These are phyloP conservation scores for Coriolopsis trogii DNA, from an alignment of 1,284 basidiomycete species.

Conservation along the genomic window DNA sequence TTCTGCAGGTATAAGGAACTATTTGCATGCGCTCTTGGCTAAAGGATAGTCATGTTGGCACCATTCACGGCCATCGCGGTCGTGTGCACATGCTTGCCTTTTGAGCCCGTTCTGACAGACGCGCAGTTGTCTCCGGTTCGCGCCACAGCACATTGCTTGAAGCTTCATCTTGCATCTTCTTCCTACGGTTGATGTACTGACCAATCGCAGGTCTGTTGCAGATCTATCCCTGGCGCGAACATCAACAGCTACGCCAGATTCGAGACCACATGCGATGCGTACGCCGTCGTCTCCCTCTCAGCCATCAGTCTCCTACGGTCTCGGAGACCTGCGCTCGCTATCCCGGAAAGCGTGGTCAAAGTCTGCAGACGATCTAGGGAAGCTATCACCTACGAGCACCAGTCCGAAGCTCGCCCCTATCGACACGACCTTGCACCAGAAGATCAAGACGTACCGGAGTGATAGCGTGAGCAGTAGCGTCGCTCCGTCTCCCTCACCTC, in stretches of 20 bases:
- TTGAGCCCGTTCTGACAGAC: too few relatives aligned
- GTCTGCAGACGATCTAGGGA: slow-evolving; percentile 77
- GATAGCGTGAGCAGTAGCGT: slow-evolving; percentile 40
- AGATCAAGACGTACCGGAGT: slow-evolving; percentile 51
- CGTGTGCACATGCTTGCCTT: too few relatives aligned
- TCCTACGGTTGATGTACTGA: background rate
- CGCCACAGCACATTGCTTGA: background rate
- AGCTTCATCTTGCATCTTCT: background rate
- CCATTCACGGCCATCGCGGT: too few relatives aligned
- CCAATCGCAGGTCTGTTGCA: slow-evolving; percentile 62
- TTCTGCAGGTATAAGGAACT: too few relatives aligned
- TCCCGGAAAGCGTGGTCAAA: slow-evolving; percentile 75
- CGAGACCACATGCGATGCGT: slow-evolving; percentile 27
- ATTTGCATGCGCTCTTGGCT: too few relatives aligned
- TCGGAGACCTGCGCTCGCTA: slow-evolving; percentile 69
- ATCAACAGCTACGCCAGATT: slow-evolving; percentile 50
- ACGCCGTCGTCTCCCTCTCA: slow-evolving; percentile 44
- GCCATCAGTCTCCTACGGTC: slow-evolving; percentile 36
- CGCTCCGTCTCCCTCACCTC: slow-evolving; percentile 34
- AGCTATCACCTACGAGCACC: slow-evolving; percentile 44
- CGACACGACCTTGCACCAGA: slow-evolving; percentile 58
- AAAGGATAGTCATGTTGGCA: too few relatives aligned
- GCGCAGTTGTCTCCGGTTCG: background rate
- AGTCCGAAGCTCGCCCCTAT: slow-evolving; percentile 44
- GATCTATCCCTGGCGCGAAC: slow-evolving; percentile 58